Evolutionary conservation across 352 stramenopile species (phyloP).

Genomic region (Globisporangium acanthophoron): DNA sequence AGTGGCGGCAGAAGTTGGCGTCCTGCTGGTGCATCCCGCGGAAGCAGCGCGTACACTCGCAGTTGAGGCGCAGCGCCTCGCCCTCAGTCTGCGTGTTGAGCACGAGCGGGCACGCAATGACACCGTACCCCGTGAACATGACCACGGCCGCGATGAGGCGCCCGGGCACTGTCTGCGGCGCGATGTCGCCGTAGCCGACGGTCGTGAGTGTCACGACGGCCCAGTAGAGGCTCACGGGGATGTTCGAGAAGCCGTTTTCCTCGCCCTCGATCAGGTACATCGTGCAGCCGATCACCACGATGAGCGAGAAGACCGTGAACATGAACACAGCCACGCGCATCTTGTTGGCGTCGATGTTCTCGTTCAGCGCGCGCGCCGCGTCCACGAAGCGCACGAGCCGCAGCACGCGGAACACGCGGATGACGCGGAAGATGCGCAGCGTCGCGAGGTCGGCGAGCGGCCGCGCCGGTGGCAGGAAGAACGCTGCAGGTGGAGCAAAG

Average conservation of each 20-base stretch:
- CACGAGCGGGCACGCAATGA: slow-evolving; percentile 46
- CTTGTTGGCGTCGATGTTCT: slow-evolving; percentile 82
- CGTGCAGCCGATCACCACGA: slow-evolving; percentile 73
- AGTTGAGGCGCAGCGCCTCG: slow-evolving; percentile 31
- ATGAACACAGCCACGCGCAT: slow-evolving; percentile 75
- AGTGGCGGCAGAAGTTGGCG: slow-evolving; percentile 43
- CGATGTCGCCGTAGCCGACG: slow-evolving; percentile 51
- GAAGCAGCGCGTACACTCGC: slow-evolving; percentile 34
- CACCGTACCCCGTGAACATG: slow-evolving; percentile 46
- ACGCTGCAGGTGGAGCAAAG: slow-evolving; percentile 17
- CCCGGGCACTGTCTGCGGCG: slow-evolving; percentile 34
- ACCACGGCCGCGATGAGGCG: slow-evolving; percentile 43
- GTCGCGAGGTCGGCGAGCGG: slow-evolving; percentile 62
- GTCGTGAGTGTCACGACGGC: slow-evolving; percentile 50
- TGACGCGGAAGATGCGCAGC: slow-evolving; percentile 73
- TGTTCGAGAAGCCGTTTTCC: slow-evolving; percentile 68
- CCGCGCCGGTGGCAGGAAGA: slow-evolving; percentile 45
- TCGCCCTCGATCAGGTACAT: slow-evolving; percentile 86
- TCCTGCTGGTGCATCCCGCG: slow-evolving; percentile 43
- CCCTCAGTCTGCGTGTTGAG: slow-evolving; percentile 31
- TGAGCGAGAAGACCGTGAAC: slow-evolving; percentile 67
- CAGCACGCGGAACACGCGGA: slow-evolving; percentile 73
- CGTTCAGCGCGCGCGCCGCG: slow-evolving; percentile 49
- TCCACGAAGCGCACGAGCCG: slow-evolving; percentile 71
- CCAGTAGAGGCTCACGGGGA: slow-evolving; percentile 49